Base-by-base conservation (phyloP, 768 basidiomycete genomes). In the Mycena crocata region DNA sequence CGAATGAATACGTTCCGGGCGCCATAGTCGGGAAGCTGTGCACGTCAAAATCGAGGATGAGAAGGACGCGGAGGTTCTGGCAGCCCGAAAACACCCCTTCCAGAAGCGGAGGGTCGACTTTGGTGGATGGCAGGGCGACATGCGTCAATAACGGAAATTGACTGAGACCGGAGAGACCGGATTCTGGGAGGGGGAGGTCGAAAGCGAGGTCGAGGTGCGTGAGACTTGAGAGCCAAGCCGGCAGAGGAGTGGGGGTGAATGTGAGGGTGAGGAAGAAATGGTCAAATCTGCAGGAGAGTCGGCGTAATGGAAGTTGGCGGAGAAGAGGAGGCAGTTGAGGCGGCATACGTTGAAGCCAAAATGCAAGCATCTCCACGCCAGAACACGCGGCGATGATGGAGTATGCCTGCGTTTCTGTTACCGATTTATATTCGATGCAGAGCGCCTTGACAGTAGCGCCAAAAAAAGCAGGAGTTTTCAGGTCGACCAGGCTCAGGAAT, bases 101-200 rank as follows among this genome's bases (percentile, higher is more conserved):
- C 15, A 35, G 49, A 39, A 9, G 34, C 2, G 23, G n/a, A 3
- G 34, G 14, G 26, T 9, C n/a, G 5, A 23, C 8, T 2, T 19
- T 0, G 4, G n/a, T 24, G 44, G 28, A 26, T 9, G 14, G 3
- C 24, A 59, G 9, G 26, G 58, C 44, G 34, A 60, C 10, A 32
- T 66, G 64, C 9, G 57, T 66, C 28, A 66, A 31, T 9, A n/a
- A 39, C 7, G 64, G 64, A 26, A 66, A 45, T 26, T n/a, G 50
- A 14, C 23, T 12, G n/a, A 66, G 50, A 14, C 7, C 42, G 26
- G 15, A 44, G 9, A 52, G 28, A 13, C 35, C 26, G 12, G 42
- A 26, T 26, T 12, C 10, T 6, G 28, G 19, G 4, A 37, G 17
- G 5, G 10, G 1, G 21, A 19, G 10, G 50, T 42, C 34, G 35